Conservation (phyloP, 169 alveolate genomes). For the Babesia bovis region DNA sequence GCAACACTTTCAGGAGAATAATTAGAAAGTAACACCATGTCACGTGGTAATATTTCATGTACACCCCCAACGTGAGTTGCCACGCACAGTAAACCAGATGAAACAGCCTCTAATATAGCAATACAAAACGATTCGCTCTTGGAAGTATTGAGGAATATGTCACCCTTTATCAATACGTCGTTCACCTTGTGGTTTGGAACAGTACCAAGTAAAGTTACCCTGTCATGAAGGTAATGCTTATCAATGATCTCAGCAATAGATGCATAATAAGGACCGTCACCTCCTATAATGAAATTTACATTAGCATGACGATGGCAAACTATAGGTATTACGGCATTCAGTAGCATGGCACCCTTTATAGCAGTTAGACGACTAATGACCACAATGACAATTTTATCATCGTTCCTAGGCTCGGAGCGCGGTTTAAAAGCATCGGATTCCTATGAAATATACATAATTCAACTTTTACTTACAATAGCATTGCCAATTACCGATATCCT, state of each 20-base stretch:
- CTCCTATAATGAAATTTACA: slow-evolving; percentile 87
- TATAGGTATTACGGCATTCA: slow-evolving; percentile 94
- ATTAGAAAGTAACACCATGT: slow-evolving; percentile 74
- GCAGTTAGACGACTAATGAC: slow-evolving; percentile 94
- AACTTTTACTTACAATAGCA: slow-evolving; percentile 75
- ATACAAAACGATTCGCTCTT: slow-evolving; percentile 98
- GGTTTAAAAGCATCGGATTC: slow-evolving; percentile 76
- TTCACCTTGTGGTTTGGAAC: slow-evolving; percentile 92
- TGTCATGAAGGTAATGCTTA: slow-evolving; percentile 87
- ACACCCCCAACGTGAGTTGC: slow-evolving; percentile 99
- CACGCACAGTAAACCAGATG: slow-evolving; percentile 97
- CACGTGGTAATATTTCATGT: slow-evolving; percentile 85
- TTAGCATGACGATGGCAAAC: slow-evolving; percentile 91
- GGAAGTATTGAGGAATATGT: slow-evolving; percentile 96
- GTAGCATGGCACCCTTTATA: slow-evolving; percentile 97
- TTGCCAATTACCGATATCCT: slow-evolving; percentile 87
- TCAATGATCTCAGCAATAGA: slow-evolving; percentile 92
- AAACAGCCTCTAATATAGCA: slow-evolving; percentile 98
- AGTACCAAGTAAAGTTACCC: slow-evolving; percentile 90
- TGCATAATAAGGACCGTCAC: slow-evolving; percentile 96
- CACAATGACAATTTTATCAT: slow-evolving; percentile 88
- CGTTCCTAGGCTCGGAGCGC: slow-evolving; percentile 75
- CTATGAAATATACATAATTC: slow-evolving; percentile 22
- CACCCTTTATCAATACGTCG: slow-evolving; percentile 93
- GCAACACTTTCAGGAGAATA: slow-evolving; percentile 68